Evolutionary conservation across 345 rosid genomes (phyloP), one percentile per base, ranked within the genome.

Genomic region (Citrus trifoliata): DNA sequence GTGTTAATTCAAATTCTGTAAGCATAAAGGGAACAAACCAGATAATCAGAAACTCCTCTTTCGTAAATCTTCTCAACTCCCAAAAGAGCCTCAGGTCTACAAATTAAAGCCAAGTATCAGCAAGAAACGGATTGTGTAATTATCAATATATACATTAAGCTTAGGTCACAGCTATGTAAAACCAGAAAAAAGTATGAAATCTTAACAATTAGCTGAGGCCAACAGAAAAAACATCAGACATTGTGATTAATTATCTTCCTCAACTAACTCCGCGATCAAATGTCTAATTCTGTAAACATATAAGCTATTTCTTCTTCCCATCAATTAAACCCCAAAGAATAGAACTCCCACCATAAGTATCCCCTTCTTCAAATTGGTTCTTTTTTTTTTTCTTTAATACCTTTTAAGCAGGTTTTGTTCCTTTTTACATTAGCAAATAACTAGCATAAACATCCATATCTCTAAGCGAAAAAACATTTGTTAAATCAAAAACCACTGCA

Each of bases 41-140:
- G 86, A 83, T 93, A 93, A 71, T 95, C 99, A 46, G 84, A 86
- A 73, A 92, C 82, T 22, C 93, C 98, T 37, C 88, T 89, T 77
- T 93, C 96, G 10, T 38, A 38, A 38, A 38, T 7, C 42, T 38
- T 7, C 42, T 38, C 42, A 38, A 38, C 42, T 38, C 42, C 42
- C 10, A 38, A 38, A 38, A 38, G 42, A 38, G 42, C 42, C 42
- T 38, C 42, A 38, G 42, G 42, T 9, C 42, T 38, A 38, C 42
- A 38, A 0, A 76, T 71, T 78, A 46, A 30, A 64, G 76, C 7
- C 48, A 65, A 60, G 35, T 74, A 30, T 33, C 80, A 82, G 48
- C 14, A 46, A 60, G 27, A 62, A 75, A 72, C 64, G 6, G 64
- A 59, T 25, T 38, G 4, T 19, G 13, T 51, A 51, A 51, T 51